phyloP scores from a whole-genome alignment of 805 yeast genomes.

The Saturnispora zaruensis region DNA sequence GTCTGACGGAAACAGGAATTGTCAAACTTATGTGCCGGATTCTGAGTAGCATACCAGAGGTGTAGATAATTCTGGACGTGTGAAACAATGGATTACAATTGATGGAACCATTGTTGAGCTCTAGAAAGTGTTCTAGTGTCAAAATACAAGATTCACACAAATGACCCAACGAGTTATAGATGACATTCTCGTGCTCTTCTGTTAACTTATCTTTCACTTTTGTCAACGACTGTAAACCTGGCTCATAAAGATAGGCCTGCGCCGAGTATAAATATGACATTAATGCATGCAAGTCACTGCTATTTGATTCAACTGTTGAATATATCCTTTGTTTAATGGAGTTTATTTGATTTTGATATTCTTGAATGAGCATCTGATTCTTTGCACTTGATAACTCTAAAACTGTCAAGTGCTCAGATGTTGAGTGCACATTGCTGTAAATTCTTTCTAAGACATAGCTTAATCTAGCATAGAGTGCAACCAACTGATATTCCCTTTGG shows the following conservation, averaged over 20 bases:
- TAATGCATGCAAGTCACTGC: slow-evolving; percentile 31
- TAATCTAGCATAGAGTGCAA: slow-evolving; percentile 53
- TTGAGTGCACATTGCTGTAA: slow-evolving; percentile 40
- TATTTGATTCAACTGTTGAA: slow-evolving; percentile 16
- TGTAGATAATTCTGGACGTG: slow-evolving; percentile 50
- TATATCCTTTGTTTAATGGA: slow-evolving; percentile 33
- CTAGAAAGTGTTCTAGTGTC: slow-evolving; percentile 41
- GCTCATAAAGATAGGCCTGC: slow-evolving; percentile 61
- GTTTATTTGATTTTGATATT: slow-evolving; percentile 42
- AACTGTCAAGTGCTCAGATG: slow-evolving; percentile 29
- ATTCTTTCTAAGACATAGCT: slow-evolving; percentile 55
- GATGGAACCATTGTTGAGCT: slow-evolving; percentile 37
- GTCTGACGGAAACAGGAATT: slow-evolving; percentile 38
- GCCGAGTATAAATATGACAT: slow-evolving; percentile 51
- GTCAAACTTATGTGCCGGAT: slow-evolving; percentile 48
- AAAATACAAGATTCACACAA: slow-evolving; percentile 48
- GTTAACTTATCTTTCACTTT: slow-evolving; percentile 25
- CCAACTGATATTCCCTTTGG: slow-evolving; percentile 28
- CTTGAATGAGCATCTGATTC: slow-evolving; percentile 35
- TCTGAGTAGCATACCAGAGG: slow-evolving; percentile 55
- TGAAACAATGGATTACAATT: slow-evolving; percentile 51
- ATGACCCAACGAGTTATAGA: slow-evolving; percentile 14
- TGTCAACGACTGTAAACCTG: slow-evolving; percentile 22
- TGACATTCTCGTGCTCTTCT: slow-evolving; percentile 19
- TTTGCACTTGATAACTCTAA: slow-evolving; percentile 22